These are phyloP conservation scores for Berberis thunbergii DNA, from an alignment of 164 flowering plant species.

Conservation along the genomic window DNA sequence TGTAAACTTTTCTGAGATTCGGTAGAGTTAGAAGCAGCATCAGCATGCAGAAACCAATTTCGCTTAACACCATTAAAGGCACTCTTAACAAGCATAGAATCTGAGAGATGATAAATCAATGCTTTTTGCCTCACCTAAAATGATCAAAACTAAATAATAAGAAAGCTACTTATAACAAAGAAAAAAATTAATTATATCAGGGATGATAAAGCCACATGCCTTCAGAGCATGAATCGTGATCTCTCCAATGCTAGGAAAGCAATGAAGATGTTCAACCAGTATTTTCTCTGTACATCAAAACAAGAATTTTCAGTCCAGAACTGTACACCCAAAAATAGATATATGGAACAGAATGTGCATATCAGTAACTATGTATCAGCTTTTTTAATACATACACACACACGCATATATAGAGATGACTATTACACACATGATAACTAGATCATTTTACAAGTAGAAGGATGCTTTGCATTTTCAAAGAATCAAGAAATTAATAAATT, in stretches of 20 bases:
- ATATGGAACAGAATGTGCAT: not conserved
- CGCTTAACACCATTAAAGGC: slow-evolving; percentile 35
- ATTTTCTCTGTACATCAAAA: slow-evolving; percentile 42
- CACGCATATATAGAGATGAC: too few species aligned
- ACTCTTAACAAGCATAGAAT: slow-evolving; percentile 48
- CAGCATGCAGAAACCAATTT: slow-evolving; percentile 46
- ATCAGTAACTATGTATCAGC: not conserved
- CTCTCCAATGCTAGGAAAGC: slow-evolving; percentile 55
- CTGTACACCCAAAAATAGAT: not conserved
- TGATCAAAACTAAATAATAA: not conserved
- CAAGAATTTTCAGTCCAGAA: not conserved
- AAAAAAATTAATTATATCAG: not conserved
- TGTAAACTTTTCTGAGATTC: slow-evolving; percentile 1
- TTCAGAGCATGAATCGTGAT: slow-evolving; percentile 43
- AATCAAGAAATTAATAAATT: too few species aligned
- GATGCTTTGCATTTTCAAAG: too few species aligned
- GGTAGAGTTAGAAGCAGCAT: slow-evolving; percentile 23
- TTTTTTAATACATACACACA: too few species aligned
- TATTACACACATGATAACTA: too few species aligned
- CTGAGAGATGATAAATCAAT: slow-evolving; percentile 48
- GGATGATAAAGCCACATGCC: slow-evolving; percentile 29
- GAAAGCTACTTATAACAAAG: not conserved
- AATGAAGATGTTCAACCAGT: slow-evolving; percentile 35
- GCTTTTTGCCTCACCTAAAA: slow-evolving; percentile 52
- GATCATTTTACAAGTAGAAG: too few species aligned